Evolutionary conservation across 495 filamentous ascomycete species (phyloP).

Genomic region (Hypoxylon cercidicola): DNA sequence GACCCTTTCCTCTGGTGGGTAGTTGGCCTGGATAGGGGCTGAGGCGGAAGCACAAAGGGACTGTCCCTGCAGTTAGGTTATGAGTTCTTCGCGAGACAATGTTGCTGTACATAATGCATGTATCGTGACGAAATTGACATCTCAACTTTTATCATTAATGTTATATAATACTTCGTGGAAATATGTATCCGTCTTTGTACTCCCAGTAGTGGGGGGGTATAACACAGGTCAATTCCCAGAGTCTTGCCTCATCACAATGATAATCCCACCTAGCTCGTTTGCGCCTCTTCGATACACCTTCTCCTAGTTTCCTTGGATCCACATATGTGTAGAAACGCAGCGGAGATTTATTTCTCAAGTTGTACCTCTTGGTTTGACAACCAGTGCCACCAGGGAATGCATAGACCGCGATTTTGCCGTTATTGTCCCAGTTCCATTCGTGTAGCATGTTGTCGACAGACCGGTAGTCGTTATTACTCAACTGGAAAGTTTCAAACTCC

Average conservation of each 20-base stretch:
- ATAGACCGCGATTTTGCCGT: background rate
- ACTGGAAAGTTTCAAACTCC: conserved; percentile 6
- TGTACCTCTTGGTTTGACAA: background rate
- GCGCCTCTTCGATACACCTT: background rate
- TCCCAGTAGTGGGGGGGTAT: background rate
- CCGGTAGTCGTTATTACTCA: conserved; percentile 7
- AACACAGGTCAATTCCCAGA: background rate
- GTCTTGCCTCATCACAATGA: background rate
- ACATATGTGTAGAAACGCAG: conserved; percentile 1
- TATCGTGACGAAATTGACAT: too few species aligned
- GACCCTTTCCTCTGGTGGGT: too few species aligned
- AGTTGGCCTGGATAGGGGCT: too few species aligned
- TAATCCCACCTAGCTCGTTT: background rate
- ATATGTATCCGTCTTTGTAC: background rate
- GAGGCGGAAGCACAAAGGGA: too few species aligned
- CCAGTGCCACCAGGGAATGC: background rate
- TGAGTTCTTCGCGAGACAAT: too few species aligned
- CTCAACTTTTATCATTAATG: too few species aligned
- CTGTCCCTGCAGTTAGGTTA: too few species aligned
- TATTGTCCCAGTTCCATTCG: background rate
- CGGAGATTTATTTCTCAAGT: background rate
- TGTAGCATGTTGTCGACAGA: conserved; percentile 7
- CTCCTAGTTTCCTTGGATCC: background rate
- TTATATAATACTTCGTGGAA: background rate
- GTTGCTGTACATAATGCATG: too few species aligned